Conservation (phyloP, 2,329 filamentous ascomycete species). For the Alternaria atra region DNA sequence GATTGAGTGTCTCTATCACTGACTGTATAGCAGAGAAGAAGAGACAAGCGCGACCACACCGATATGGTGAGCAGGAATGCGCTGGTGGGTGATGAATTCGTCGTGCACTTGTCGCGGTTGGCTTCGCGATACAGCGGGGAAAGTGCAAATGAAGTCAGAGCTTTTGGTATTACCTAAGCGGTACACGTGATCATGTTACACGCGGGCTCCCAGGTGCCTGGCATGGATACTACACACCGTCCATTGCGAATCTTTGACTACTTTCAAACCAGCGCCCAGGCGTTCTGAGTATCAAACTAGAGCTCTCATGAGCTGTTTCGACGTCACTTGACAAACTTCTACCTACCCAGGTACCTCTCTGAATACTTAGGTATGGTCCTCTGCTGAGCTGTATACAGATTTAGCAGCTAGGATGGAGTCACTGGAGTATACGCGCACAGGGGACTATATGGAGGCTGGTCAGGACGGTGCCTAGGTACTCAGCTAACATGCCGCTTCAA, state of each 20-base stretch:
- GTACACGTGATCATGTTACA: neutral
- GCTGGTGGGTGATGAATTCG: slow-evolving; percentile 19
- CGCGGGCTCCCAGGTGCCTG: neutral
- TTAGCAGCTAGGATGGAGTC: neutral
- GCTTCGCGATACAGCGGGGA: slow-evolving; percentile 20
- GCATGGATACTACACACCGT: neutral
- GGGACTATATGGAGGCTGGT: neutral
- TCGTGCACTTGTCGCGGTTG: slow-evolving; percentile 22
- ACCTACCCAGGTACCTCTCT: neutral
- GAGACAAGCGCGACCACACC: slow-evolving; percentile 24
- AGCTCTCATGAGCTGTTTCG: neutral
- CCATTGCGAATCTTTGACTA: neutral
- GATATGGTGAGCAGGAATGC: slow-evolving; percentile 7
- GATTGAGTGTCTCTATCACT: slow-evolving; percentile 47
- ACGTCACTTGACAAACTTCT: neutral
- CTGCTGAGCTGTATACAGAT: neutral
- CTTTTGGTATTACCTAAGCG: slow-evolving; percentile 12
- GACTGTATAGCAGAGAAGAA: slow-evolving; percentile 45
- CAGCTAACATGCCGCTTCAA: neutral
- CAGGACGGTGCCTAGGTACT: neutral
- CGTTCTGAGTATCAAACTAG: neutral
- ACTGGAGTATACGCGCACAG: neutral
- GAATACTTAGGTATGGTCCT: neutral
- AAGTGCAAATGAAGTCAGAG: slow-evolving; percentile 19
- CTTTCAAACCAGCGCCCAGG: neutral